Base-by-base conservation (phyloP, 2,329 filamentous ascomycete species). In the Apiospora sp. region DNA sequence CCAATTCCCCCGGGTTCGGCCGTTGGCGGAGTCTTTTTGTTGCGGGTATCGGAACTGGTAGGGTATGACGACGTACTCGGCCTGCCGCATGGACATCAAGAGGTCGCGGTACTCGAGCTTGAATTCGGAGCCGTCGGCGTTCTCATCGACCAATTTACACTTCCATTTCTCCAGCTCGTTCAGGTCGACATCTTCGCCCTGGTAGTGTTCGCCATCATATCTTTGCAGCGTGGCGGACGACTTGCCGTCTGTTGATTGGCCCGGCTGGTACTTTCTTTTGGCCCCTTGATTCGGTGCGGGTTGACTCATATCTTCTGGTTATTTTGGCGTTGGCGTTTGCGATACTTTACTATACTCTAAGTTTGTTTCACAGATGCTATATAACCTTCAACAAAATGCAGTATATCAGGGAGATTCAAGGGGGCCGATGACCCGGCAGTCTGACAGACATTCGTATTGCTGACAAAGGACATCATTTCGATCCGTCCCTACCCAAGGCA, bases 41-140 rank as follows among this genome's bases (percentile, higher is more conserved):
- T 8, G 58, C 16, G 2, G 10, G 30, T n/a, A 49, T 3, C 71
- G 64, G 27, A 46, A 72, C 67, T 72, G 71, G 64, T 72, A 72
- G 19, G 71, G 71, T 67, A n/a, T 27, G 64, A 72, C 69, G 22
- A 72, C 71, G 71, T 72, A 72, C 43, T 72, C 71, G 27, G 71
- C 71, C 34, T 54, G 22, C 22, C 71, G 64, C 71, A 72, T 68
- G 22, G 49, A 46, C 22, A 46, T 64, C 44, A 24, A 46, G 71
- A 72, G 44, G 13, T 67, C 46, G 8, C 61, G 30, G 24, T 37
- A 37, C 14, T 22, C 5, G 19, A 41, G 7, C 16, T 16, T 3
- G 7, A 44, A 16, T 12, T 2, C 22, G 19, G 37, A 41, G 37
- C 37, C 41, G n/a, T 30, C 37, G 12, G 7, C 37, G 7, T 41